Percentiles rank a stretch among this genome's conserved stretches.
These are phyloP conservation scores for Colletotrichum destructivum DNA, from an alignment of 2,329 filamentous ascomycete species.

Conservation along the genomic window DNA sequence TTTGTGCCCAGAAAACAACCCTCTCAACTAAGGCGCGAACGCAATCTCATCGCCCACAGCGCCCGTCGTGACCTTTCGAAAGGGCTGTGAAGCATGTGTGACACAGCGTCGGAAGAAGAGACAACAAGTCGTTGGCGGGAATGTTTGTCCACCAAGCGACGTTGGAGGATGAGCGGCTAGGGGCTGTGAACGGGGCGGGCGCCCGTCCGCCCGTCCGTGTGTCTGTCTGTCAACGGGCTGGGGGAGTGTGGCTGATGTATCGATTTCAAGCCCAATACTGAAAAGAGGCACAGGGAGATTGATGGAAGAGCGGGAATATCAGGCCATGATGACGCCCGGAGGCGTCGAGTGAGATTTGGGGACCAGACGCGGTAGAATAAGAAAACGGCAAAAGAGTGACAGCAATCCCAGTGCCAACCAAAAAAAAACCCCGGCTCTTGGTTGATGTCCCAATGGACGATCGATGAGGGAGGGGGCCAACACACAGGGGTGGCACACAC, in stretches of 20 bases:
- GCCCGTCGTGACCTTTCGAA: neutral
- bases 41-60: neutral
- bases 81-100: neutral
- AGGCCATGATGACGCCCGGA: slow-evolving; percentile 41
- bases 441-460: slow-evolving; percentile 24
- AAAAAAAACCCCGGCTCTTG: neutral
- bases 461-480: neutral
- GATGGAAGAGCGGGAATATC: slow-evolving; percentile 20
- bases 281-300: neutral
- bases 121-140: slow-evolving; percentile 33
- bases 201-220: too few species aligned
- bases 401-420: slow-evolving; percentile 15
- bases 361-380: slow-evolving; percentile 20
- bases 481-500: too few species aligned
- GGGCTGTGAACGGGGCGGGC: neutral
- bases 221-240: slow-evolving; percentile 12
- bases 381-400: slow-evolving; percentile 28
- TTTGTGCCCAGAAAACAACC: too few species aligned
- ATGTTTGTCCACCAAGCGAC: slow-evolving; percentile 34
- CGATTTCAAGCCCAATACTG: neutral
- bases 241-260: slow-evolving; percentile 28
- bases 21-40: neutral
- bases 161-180: slow-evolving; percentile 22
- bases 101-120: slow-evolving; percentile 25
- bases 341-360: slow-evolving; percentile 33